Base-by-base conservation (phyloP, 2,329 filamentous ascomycete genomes). In the Chaetomiaceae sp. region DNA sequence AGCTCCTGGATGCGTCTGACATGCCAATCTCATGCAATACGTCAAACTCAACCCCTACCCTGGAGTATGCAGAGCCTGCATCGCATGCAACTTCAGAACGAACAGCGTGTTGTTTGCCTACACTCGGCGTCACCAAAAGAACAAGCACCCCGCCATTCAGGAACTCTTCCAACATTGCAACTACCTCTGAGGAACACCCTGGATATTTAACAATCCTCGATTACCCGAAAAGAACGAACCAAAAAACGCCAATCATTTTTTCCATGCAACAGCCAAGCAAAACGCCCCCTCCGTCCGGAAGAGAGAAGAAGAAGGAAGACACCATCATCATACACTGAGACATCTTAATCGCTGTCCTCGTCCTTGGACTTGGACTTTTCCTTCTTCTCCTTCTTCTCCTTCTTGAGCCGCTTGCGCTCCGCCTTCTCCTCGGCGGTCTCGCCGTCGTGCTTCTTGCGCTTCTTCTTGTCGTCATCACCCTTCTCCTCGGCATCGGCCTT, bases 391-490 rank as follows among this genome's bases (percentile, higher is more conserved):
- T 77, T 77, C 72, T 80, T 81, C 65, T 75, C 71, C 60, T 75
- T 73, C 72, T 81, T 81, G 58, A 50, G 21, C 16, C 55, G 45
- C 41, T 62, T 62, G 13, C 77, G 74, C 70, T 79, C 77, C 5
- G 77, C 78, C 70, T 79, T 81, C 68, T 84, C 83, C 65, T 88
- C 84, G 21, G 82, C 71, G 14, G 82, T 85, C 73, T 89, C 85
- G 63, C 86, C 85, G 31, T 89, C 85, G 67, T 88, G 85, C 78
- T 90, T 83, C 58, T 88, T 87, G 63, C 85, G 81, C 76, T 88
- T 93, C 78, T 89, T 89, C 73, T 85, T 53, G 12, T 54, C 77
- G 45, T 53, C 50, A 43, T 57, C 56, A 8, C 42, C 42, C 44
- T 57, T 50, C 39, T 51, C 51, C 44, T 55, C 51, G 13, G 40